Evolutionary conservation across 164 flowering plant species (phyloP), one percentile per base, ranked within the genome.

Genomic region (Echeveria elegans): DNA sequence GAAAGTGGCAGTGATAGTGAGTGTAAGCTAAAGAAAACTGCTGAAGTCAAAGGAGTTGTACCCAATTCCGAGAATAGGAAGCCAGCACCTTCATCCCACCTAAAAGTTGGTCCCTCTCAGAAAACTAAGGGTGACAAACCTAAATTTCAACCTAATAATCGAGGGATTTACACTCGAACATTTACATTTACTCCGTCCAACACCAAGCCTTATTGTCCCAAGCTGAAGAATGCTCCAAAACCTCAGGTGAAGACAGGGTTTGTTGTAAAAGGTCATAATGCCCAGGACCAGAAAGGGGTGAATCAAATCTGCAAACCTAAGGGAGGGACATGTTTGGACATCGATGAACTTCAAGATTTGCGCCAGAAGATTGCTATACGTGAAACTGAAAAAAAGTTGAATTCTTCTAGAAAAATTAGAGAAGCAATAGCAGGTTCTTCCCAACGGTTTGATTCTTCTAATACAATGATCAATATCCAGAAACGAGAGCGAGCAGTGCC

Each of bases 301-400:
- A 63, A 43, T 66, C 82, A 43, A 28, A 82, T 79, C 32, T 72
- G 24, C 66, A 81, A 70, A 45, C 32, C 23, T 70, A 82, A 70
- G 40, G 80, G 74, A 71, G 77, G 66, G 68, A 62, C 70, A 64
- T 72, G 36, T 60, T 68, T 68, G 63, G 79, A 74, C 26, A 72
- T 52, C 40, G 76, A 47, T 66, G 79, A 88, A 69, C 77, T 87
- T 60, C 88, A 82, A 70, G 89, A 77, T 71, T 78, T 92, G 65
- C 85, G 95, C 30, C 87, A 86, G 75, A 80, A 85, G 70, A 88
- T 92, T 77, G 96, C 93, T 14, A 74, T 78, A 21, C 84, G 85
- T 16, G 98, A 90, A 79, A 85, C 71, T 71, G 86, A 90, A 77
- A 69, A 87, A 28, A 88, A 79, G 81, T 82, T 77, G 58, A 85